phyloP scores from a whole-genome alignment of 805 yeast genomes.

The Debaryomyces maramus region DNA sequence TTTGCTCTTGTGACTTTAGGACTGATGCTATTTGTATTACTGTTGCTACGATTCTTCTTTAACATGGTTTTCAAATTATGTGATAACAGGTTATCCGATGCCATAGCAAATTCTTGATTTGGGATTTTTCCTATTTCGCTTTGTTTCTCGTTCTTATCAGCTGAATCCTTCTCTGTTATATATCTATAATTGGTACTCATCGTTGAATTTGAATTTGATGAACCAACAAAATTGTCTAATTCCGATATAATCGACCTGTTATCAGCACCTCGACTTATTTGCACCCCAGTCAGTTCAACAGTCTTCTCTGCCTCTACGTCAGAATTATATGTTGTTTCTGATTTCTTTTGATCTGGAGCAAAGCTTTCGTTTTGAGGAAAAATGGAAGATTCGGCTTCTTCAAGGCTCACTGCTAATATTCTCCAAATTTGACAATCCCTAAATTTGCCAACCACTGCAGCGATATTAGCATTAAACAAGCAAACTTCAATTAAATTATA shows the following conservation, averaged over 20 bases:
- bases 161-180: background rate
- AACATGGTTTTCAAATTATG: background rate
- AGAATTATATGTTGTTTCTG: slow-evolving; percentile 6
- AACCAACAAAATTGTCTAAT: slow-evolving; percentile 40
- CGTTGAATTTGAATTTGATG: slow-evolving; percentile 42
- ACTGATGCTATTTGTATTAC: background rate
- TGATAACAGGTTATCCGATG: background rate
- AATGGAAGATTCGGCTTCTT: slow-evolving; percentile 16
- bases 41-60: background rate
- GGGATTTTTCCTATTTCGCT: too few relatives aligned
- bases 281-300: background rate
- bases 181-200: slow-evolving; percentile 40
- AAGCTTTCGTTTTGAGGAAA: background rate
- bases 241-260: slow-evolving; percentile 34
- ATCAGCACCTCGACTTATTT: slow-evolving; percentile 7
- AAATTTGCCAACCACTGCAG: slow-evolving; percentile 48
- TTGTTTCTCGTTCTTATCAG: background rate
- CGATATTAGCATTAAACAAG: slow-evolving; percentile 55
- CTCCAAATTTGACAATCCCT: slow-evolving; percentile 68
- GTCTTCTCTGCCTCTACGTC: slow-evolving; percentile 18
- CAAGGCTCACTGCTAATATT: slow-evolving; percentile 51
- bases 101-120: too few relatives aligned
- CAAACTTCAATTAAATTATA: slow-evolving; percentile 56
- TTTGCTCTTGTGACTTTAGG: background rate
- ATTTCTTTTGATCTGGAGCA: background rate